Percentiles rank a stretch among this genome's conserved stretches.
These are phyloP conservation scores for Arthrobotrys conoides DNA, from an alignment of 2,329 filamentous ascomycete species.

Conservation along the genomic window DNA sequence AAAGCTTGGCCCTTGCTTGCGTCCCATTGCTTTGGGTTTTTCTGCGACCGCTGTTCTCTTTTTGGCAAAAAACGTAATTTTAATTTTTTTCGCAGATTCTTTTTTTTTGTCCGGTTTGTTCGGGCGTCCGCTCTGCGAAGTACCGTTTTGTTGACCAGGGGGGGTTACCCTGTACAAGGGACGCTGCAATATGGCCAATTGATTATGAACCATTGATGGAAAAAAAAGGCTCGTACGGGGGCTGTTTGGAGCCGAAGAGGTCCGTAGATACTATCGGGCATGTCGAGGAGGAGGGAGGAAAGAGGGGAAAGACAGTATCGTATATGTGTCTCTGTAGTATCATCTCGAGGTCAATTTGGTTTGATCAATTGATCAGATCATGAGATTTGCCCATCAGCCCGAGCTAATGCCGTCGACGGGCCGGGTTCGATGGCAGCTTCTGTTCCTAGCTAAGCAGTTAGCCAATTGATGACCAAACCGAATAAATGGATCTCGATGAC, in stretches of 20 bases:
- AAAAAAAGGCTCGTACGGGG: constrained; percentile 17
- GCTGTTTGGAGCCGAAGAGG: constrained; percentile 12
- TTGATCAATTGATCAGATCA: constrained; percentile 11
- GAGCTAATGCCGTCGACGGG: constrained; percentile 7
- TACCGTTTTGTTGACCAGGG: constrained; percentile 31
- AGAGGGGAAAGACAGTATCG: constrained; percentile 1
- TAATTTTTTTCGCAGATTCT: not conserved
- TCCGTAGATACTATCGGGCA: not conserved
- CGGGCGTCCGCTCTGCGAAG: constrained; percentile 53
- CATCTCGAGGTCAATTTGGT: constrained; percentile 12
- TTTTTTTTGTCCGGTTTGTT: constrained; percentile 2
- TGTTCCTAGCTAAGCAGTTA: constrained; percentile 14
- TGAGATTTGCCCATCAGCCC: constrained; percentile 5
- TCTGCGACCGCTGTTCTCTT: constrained; percentile 1
- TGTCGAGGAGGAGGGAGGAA: constrained; percentile 12
- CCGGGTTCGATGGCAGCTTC: constrained; percentile 17
- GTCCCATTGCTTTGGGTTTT: not conserved
- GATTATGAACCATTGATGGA: not conserved
- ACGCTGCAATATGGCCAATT: not conserved
- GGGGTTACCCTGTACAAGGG: not conserved
- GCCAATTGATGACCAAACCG: constrained; percentile 14
- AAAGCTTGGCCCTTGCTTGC: constrained; percentile 11
- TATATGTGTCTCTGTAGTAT: not conserved
- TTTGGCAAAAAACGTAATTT: constrained; percentile 24
- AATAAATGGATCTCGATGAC: not conserved